Conservation (phyloP, 2,329 filamentous ascomycete genomes). For the Rutstroemia sp. region DNA sequence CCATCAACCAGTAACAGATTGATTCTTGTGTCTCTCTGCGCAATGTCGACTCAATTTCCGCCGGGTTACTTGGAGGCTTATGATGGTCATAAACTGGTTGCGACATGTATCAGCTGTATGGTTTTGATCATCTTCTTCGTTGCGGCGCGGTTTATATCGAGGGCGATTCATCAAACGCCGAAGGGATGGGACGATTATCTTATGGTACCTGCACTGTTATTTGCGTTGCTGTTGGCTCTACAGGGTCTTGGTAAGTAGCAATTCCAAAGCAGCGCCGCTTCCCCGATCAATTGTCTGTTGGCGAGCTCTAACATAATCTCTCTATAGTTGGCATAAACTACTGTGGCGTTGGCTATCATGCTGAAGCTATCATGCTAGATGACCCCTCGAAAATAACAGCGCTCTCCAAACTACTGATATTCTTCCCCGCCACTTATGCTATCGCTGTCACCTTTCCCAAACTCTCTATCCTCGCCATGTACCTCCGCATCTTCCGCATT, state of each 20-base stretch:
- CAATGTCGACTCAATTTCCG: not conserved
- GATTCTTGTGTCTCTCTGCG: too few relatives aligned
- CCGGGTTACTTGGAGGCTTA: constrained; percentile 5
- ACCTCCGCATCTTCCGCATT: constrained; percentile 13
- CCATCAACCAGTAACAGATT: too few relatives aligned
- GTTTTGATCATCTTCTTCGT: constrained; percentile 1
- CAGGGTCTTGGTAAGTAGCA: constrained; percentile 3
- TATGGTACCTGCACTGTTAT: constrained; percentile 5
- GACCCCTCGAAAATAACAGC: not conserved
- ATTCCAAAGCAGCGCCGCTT: not conserved
- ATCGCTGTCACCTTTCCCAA: constrained; percentile 14
- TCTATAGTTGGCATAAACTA: constrained; percentile 5
- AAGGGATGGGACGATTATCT: constrained; percentile 9
- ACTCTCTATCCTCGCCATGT: constrained; percentile 13
- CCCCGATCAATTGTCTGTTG: not conserved
- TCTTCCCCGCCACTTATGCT: constrained; percentile 4
- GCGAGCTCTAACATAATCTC: not conserved
- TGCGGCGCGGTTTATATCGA: not conserved
- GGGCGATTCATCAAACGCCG: constrained; percentile 4
- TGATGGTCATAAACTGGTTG: constrained; percentile 2
- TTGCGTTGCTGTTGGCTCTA: constrained; percentile 1
- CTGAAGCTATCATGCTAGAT: not conserved
- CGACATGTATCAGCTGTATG: not conserved
- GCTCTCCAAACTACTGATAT: constrained; percentile 1
- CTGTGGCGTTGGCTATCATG: constrained; percentile 5